phyloP scores from a whole-genome alignment of 441 rosid genomes.

The Aquilaria agallochum region DNA sequence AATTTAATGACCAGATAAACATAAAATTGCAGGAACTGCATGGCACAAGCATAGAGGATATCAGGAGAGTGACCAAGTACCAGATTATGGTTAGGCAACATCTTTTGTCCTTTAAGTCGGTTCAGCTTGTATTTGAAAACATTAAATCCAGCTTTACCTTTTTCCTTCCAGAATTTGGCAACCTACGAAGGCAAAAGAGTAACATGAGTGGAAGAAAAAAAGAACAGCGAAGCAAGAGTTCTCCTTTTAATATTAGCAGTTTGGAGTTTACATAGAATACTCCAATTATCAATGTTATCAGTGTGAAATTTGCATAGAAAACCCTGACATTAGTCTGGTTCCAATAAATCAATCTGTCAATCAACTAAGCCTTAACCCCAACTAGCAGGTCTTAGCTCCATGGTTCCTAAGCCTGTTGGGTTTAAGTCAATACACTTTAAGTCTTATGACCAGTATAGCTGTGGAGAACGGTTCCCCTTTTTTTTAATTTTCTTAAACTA shows the following conservation, averaged over 20 bases:
- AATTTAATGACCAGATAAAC: no score
- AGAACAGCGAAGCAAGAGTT: neutral
- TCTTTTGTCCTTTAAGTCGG: constrained; percentile 28
- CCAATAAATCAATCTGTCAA: no score
- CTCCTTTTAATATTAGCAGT: neutral
- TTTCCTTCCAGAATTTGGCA: constrained; percentile 25
- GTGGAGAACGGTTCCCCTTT: no score
- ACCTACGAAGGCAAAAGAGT: constrained; percentile 23
- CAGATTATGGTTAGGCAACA: constrained; percentile 25
- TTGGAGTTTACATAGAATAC: constrained; percentile 6
- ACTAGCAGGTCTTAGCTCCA: no score
- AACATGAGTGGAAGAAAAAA: neutral
- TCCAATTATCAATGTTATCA: no score
- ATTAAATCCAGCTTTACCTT: constrained; percentile 29
- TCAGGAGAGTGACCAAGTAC: constrained; percentile 17
- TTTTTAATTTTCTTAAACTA: no score
- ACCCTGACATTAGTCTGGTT: no score
- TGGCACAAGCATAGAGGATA: neutral
- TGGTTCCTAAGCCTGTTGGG: no score
- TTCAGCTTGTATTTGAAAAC: constrained; percentile 35
- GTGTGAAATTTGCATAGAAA: neutral
- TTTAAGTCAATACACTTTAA: no score
- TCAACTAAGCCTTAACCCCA: no score
- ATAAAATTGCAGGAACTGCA: no score
- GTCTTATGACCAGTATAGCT: no score